These are phyloP conservation scores for Bretschneidera sinensis DNA, from an alignment of 345 rosid species.

Conservation along the genomic window DNA sequence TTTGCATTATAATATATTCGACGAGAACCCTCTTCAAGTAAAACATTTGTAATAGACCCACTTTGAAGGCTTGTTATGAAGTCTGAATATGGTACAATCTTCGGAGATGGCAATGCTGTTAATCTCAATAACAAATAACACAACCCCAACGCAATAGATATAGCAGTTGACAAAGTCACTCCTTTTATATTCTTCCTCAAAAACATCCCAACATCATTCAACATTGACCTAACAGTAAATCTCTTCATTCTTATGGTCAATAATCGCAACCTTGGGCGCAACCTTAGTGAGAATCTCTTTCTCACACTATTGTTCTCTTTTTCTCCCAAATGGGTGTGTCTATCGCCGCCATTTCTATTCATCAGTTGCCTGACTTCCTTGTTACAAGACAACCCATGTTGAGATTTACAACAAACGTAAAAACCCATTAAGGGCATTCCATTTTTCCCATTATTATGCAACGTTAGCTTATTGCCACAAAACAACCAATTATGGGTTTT, in stretches of 20 bases:
- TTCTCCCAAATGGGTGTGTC: constrained; percentile 23
- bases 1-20: constrained; percentile 63
- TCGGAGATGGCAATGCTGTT: constrained; percentile 65
- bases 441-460: constrained; percentile 22
- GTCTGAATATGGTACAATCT: constrained; percentile 78
- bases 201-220: constrained; percentile 43
- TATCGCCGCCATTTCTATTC: constrained; percentile 32
- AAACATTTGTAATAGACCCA: constrained; percentile 62
- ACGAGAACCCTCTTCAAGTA: constrained; percentile 93
- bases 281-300: constrained; percentile 51
- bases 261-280: constrained; percentile 67
- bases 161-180: constrained; percentile 41
- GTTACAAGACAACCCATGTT: constrained; percentile 33
- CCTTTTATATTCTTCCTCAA: constrained; percentile 53
- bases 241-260: constrained; percentile 46
- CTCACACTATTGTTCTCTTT: constrained; percentile 27
- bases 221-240: constrained; percentile 41
- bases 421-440: constrained; percentile 26
- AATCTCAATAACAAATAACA: constrained; percentile 68
- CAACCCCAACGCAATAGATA: constrained; percentile 51
- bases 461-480: constrained; percentile 30
- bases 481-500: constrained; percentile 27
- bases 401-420: constrained; percentile 29
- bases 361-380: constrained; percentile 33
- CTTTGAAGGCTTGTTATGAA: constrained; percentile 62